A percentile compares a stretch with the other conserved stretches of the same genome.
phyloP scores from a whole-genome alignment of 768 basidiomycete genomes.

The Lactarius vividus region DNA sequence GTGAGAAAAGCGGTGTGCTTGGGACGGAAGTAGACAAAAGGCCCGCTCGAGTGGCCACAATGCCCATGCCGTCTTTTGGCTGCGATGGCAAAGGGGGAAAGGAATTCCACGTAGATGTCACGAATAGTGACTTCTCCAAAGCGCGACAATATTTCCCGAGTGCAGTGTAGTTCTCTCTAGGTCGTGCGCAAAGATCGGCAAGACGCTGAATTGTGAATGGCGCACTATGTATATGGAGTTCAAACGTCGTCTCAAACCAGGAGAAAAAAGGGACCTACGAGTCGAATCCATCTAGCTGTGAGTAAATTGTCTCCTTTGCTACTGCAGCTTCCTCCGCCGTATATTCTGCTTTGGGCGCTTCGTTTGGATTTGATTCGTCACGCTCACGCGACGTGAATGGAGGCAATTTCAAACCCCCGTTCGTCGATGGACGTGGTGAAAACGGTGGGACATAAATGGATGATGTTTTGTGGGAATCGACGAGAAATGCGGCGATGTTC shows the following conservation, averaged over 20 bases:
- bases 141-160: slow-evolving; percentile 89
- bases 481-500: slow-evolving; percentile 37
- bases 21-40: slow-evolving; percentile 55
- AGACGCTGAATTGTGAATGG: slow-evolving; percentile 91
- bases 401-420: slow-evolving; percentile 65
- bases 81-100: slow-evolving; percentile 60
- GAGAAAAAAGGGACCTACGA: slow-evolving; percentile 46
- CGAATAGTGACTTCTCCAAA: slow-evolving; percentile 75
- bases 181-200: slow-evolving; percentile 74
- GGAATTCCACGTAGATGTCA: slow-evolving; percentile 74
- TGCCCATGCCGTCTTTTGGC: slow-evolving; percentile 32
- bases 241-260: not conserved
- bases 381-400: slow-evolving; percentile 66
- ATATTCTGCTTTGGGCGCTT: slow-evolving; percentile 58
- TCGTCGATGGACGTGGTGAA: slow-evolving; percentile 37
- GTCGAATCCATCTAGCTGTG: slow-evolving; percentile 71
- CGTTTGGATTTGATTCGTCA: slow-evolving; percentile 48
- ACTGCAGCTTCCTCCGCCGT: slow-evolving; percentile 57
- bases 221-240: slow-evolving; percentile 41
- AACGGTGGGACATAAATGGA: slow-evolving; percentile 42
- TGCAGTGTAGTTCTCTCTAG: slow-evolving; percentile 67
- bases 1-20: slow-evolving; percentile 80
- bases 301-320: slow-evolving; percentile 54
- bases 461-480: slow-evolving; percentile 34
- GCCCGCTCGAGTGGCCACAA: slow-evolving; percentile 40